These are phyloP conservation scores for Ustilago shanxiensis DNA, from an alignment of 1,284 basidiomycete genomes.

Conservation along the genomic window DNA sequence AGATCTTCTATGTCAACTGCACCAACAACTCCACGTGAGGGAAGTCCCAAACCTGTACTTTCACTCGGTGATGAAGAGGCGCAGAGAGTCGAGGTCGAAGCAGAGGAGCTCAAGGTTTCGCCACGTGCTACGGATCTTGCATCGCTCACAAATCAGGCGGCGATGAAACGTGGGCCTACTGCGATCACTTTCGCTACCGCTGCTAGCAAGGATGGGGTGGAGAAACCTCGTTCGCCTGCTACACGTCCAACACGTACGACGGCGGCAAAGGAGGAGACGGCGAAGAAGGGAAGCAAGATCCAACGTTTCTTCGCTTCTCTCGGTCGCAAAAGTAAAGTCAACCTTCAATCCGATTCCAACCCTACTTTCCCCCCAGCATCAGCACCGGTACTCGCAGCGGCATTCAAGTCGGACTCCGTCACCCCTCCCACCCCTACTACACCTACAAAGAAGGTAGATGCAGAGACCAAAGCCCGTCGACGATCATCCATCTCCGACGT, in stretches of 20 bases:
- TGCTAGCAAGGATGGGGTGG: background rate
- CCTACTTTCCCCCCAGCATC: background rate
- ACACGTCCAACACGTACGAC: background rate
- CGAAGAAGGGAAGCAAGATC: slow-evolving; percentile 23
- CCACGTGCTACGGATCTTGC: slow-evolving; percentile 4
- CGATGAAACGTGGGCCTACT: slow-evolving; percentile 26
- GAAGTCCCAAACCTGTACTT: slow-evolving; percentile 19
- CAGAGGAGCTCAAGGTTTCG: slow-evolving; percentile 20
- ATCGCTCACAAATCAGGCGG: background rate
- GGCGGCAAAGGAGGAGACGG: background rate
- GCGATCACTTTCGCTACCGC: slow-evolving; percentile 31
- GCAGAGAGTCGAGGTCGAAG: slow-evolving; percentile 39
- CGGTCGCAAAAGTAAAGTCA: slow-evolving; percentile 18
- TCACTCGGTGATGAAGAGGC: slow-evolving; percentile 49
- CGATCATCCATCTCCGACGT: slow-evolving; percentile 36
- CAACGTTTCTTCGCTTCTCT: slow-evolving; percentile 43
- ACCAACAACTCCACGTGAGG: slow-evolving; percentile 28
- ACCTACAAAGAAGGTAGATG: slow-evolving; percentile 4
- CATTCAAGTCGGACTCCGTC: background rate
- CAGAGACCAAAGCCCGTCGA: slow-evolving; percentile 7
- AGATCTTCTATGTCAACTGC: slow-evolving; percentile 30
- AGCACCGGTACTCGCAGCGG: background rate
- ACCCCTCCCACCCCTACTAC: background rate
- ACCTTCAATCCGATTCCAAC: slow-evolving; percentile 2
- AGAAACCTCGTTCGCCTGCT: background rate